Conservation (phyloP, 805 yeast species). For the Kuraishia cidri region DNA sequence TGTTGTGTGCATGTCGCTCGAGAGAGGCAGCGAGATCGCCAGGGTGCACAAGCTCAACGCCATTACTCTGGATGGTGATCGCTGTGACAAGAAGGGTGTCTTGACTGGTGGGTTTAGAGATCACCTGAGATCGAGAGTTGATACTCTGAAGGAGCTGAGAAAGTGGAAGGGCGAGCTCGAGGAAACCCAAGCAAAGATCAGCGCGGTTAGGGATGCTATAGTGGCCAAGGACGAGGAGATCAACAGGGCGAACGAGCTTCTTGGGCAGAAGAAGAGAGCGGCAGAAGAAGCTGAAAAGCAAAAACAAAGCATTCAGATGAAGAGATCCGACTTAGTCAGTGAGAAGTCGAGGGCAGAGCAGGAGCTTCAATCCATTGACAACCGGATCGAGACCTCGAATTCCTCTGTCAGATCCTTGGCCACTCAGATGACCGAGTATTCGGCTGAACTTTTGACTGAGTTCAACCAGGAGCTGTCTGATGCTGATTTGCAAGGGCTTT, state of each 20-base stretch:
- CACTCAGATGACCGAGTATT: constrained; percentile 31
- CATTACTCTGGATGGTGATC: constrained; percentile 88
- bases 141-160: constrained; percentile 50
- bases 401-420: constrained; percentile 22
- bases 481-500: constrained; percentile 37
- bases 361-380: constrained; percentile 24
- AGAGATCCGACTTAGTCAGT: constrained; percentile 29
- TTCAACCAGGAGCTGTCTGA: constrained; percentile 44
- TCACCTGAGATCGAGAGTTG: constrained; percentile 57
- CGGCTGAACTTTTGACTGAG: constrained; percentile 38
- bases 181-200: constrained; percentile 27
- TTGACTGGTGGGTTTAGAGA: constrained; percentile 85
- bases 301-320: constrained; percentile 32
- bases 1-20: constrained; percentile 65
- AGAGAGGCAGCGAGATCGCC: constrained; percentile 60
- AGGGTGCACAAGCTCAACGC: constrained; percentile 54
- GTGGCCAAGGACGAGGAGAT: constrained; percentile 40
- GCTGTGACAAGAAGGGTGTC: constrained; percentile 77
- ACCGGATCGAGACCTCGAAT: constrained; percentile 25
- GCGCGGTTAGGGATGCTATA: constrained; percentile 26
- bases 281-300: constrained; percentile 33
- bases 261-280: constrained; percentile 22
- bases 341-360: constrained; percentile 34
- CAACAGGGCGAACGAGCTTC: constrained; percentile 36
- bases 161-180: constrained; percentile 40